Conservation (phyloP, 2,329 filamentous ascomycete species). For the Trichoderma lentiforme region DNA sequence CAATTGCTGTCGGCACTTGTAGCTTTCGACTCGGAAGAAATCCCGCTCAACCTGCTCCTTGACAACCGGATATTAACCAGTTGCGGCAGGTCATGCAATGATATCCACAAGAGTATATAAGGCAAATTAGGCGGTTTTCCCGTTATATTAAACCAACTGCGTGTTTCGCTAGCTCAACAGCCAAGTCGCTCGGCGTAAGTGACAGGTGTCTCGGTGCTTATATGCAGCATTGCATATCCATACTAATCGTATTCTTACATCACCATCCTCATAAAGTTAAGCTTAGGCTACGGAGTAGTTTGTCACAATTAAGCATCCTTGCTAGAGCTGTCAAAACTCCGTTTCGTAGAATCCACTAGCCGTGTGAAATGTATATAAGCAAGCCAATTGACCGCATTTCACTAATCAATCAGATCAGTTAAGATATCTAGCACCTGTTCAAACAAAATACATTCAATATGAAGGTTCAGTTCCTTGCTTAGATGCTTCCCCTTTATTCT, state of each 20-base stretch:
- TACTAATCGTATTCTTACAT: background rate
- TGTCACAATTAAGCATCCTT: background rate
- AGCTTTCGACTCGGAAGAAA: background rate
- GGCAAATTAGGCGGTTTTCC: background rate
- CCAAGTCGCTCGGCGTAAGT: background rate
- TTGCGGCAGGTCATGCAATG: background rate
- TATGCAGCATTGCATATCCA: background rate
- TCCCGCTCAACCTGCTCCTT: background rate
- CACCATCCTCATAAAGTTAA: constrained; percentile 12
- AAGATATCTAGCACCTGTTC: background rate
- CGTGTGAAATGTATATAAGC: background rate
- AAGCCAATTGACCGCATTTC: background rate
- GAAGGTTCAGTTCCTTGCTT: background rate
- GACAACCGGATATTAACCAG: background rate
- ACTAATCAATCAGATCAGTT: background rate
- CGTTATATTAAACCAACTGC: background rate
- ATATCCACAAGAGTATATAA: background rate
- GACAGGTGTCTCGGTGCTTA: background rate
- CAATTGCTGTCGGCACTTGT: background rate
- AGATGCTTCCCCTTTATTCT: background rate
- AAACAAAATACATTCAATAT: background rate
- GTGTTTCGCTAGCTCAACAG: background rate
- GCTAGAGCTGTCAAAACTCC: background rate
- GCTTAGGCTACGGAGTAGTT: background rate
- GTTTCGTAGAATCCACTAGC: background rate